A percentile compares a stretch with the other conserved stretches of the same genome.
Conservation (phyloP, 2,329 filamentous ascomycete species). For the Aspergillus chevalieri region DNA sequence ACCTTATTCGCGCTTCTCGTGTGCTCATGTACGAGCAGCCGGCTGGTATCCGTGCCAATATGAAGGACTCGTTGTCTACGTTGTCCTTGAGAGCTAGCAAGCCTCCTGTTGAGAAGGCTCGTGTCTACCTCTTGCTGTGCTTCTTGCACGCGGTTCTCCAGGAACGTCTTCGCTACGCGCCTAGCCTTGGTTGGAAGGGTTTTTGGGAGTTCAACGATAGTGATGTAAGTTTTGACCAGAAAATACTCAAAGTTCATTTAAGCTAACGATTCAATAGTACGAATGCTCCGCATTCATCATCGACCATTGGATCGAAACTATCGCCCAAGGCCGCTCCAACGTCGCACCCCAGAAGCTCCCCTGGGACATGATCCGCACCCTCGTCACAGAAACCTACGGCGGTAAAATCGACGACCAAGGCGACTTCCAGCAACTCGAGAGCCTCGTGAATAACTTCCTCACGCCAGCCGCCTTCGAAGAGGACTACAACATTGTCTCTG, state of each 20-base stretch:
- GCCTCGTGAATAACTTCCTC: conserved; percentile 70
- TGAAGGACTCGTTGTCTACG: conserved; percentile 92
- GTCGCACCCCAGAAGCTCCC: conserved; percentile 89
- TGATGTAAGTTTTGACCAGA: conserved; percentile 63
- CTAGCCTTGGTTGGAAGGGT: conserved; percentile 90
- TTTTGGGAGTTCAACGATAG: conserved; percentile 99
- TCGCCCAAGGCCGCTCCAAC: conserved; percentile 81
- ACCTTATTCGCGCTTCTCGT: conserved; percentile 83
- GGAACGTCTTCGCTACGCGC: conserved; percentile 88
- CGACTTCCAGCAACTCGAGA: conserved; percentile 68
- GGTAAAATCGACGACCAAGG: conserved; percentile 92
- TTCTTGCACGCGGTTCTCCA: conserved; percentile 96
- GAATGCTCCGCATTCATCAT: conserved; percentile 96
- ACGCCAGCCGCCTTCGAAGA: conserved; percentile 88
- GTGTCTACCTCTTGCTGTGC: conserved; percentile 82
- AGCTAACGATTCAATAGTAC: conserved; percentile 54
- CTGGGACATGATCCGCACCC: conserved; percentile 88
- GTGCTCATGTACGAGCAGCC: conserved; percentile 98
- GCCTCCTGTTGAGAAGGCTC: conserved; percentile 80
- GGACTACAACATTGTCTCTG: conserved; percentile 79
- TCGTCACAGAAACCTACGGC: conserved; percentile 91
- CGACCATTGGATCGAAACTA: conserved; percentile 83
- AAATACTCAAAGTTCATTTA: neutral
- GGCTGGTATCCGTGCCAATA: conserved; percentile 91
- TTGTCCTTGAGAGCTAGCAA: conserved; percentile 70